A percentile compares a stretch with the other conserved stretches of the same genome.
These are phyloP conservation scores for Leucosporidium creatinivorum DNA, from an alignment of 768 basidiomycete species.

Conservation along the genomic window DNA sequence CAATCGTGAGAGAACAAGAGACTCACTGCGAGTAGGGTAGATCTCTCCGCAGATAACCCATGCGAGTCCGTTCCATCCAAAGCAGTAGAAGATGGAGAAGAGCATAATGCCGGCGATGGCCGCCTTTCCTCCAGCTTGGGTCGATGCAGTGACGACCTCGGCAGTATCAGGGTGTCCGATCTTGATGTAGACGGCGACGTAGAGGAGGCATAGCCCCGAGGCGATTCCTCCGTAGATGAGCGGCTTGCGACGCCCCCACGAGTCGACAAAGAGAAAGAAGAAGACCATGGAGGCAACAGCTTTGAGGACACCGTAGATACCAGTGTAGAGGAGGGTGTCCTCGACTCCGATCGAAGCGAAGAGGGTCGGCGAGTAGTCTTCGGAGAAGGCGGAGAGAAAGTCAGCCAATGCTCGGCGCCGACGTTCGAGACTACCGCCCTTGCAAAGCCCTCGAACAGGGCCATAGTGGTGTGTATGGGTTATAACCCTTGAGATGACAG, in stretches of 20 bases:
- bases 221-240: constrained; percentile 46
- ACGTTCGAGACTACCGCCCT: background rate
- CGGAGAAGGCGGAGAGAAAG: constrained; percentile 23
- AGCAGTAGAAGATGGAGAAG: constrained; percentile 46
- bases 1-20: background rate
- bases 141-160: constrained; percentile 6
- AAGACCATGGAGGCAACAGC: constrained; percentile 42
- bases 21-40: constrained; percentile 38
- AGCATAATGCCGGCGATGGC: constrained; percentile 27
- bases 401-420: background rate
- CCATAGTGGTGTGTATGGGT: no score
- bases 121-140: constrained; percentile 6
- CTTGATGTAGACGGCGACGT: constrained; percentile 33
- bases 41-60: constrained; percentile 49
- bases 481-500: constrained; percentile 42
- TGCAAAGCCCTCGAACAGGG: no score
- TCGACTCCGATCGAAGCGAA: constrained; percentile 48
- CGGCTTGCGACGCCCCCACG: constrained; percentile 45
- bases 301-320: constrained; percentile 50
- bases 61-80: constrained; percentile 48
- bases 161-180: constrained; percentile 40
- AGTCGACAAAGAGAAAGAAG: constrained; percentile 47
- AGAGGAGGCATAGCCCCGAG: constrained; percentile 46
- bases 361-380: constrained; percentile 35
- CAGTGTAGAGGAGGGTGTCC: constrained; percentile 46